Base-by-base conservation (phyloP, 1,284 basidiomycete species). In the Puccinia triticina region DNA sequence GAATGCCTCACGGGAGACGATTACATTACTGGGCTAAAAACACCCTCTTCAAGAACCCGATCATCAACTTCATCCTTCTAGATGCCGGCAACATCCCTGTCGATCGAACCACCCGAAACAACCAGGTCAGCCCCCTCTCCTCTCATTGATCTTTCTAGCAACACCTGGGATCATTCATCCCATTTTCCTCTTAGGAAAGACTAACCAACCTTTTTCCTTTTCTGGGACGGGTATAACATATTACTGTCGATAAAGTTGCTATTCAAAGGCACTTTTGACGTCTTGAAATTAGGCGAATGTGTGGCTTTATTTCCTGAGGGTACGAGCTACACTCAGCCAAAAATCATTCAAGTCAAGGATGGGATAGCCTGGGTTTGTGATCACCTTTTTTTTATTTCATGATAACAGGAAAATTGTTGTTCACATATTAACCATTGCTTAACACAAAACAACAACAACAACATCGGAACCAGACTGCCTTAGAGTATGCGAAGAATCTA, bases 11-110 rank as follows among this genome's bases (percentile, higher is more conserved):
- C 29, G 55, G 79, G 2, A 61, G 67, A 59, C 37, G 71, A 29
- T n/a, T 81, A 59, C 79, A 81, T 66, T 81, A 81, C 61, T 81
- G 79, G 79, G 69, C 79, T 12, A 81, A 81, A 59, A 81, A 74
- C 67, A 73, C 79, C 12, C 57, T 81, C 23, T 81, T 81, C 69
- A 81, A 81, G 26, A 81, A 81, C 40, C 79, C 79, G 5, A 81
- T 81, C 50, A 37, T 81, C 43, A 73, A 64, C 55, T 81, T 55
- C 26, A 34, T 81, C 32, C 34, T 81, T 4, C 67, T 81, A 43
- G 79, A 81, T 74, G 66, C 79, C 14, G 79, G 79, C 37, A 81
- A 81, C 55, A 81, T 81, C 21, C 79, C 79, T 12, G 79, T 81
- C 32, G 67, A 81, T 74, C 79, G 79, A 21, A 81, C 67, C 14